phyloP scores from a whole-genome alignment of 768 basidiomycete genomes.

The Pisolithus marmoratus region DNA sequence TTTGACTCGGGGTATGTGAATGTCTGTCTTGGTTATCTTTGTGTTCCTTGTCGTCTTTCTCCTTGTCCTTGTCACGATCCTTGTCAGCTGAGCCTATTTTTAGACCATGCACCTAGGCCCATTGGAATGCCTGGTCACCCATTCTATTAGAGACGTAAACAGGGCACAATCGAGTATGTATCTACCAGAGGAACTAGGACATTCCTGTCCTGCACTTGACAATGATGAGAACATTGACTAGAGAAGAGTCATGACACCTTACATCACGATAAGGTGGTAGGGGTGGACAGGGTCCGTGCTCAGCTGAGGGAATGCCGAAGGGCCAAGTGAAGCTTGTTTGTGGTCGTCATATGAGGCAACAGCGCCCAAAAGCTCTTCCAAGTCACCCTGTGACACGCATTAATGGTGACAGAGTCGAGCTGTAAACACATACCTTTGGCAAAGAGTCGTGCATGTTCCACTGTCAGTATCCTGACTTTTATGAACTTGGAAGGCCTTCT shows the following conservation, averaged over 20 bases:
- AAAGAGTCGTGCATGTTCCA: constrained; percentile 88
- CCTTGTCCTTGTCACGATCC: constrained; percentile 32
- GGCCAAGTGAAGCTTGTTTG: constrained; percentile 21
- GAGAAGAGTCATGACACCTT: constrained; percentile 20
- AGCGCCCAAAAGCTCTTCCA: constrained; percentile 64
- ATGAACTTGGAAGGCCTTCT: constrained; percentile 38
- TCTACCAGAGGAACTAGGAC: constrained; percentile 70
- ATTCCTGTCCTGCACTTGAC: constrained; percentile 68
- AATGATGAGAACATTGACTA: constrained; percentile 12
- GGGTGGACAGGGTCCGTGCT: constrained; percentile 52
- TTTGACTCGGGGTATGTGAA: constrained; percentile 22
- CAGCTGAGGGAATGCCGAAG: constrained; percentile 39
- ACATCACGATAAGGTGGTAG: constrained; percentile 79
- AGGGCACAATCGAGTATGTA: neutral
- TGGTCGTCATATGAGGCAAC: constrained; percentile 39
- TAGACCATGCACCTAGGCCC: constrained; percentile 73
- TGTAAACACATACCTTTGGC: constrained; percentile 48
- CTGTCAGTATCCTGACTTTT: constrained; percentile 63
- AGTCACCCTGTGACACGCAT: constrained; percentile 50
- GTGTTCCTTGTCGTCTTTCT: constrained; percentile 27
- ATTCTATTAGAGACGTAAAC: constrained; percentile 1
- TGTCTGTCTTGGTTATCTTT: constrained; percentile 25
- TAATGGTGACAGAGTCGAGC: constrained; percentile 2
- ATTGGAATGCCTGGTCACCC: constrained; percentile 57
- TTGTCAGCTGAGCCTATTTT: constrained; percentile 55